These are phyloP conservation scores for Scheffersomyces coipomensis DNA, from an alignment of 805 yeast genomes.

Conservation along the genomic window DNA sequence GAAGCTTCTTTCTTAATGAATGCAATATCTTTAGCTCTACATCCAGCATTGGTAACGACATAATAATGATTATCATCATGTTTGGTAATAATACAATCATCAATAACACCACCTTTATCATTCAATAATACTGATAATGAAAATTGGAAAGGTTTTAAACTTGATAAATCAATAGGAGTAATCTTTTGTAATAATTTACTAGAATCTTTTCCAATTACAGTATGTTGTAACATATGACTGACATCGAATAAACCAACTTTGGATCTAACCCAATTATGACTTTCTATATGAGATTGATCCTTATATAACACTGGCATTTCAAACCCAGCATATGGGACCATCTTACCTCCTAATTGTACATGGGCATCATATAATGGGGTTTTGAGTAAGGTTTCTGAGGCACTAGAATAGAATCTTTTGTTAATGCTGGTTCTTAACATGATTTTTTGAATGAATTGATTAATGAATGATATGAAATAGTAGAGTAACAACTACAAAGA, in stretches of 20 bases:
- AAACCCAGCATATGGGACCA: constrained; percentile 97
- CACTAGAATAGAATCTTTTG: constrained; percentile 24
- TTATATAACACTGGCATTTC: constrained; percentile 90
- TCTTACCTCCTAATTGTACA: constrained; percentile 73
- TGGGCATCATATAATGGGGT: constrained; percentile 87
- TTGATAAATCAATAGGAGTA: constrained; percentile 83
- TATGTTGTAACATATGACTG: constrained; percentile 96
- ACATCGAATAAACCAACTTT: constrained; percentile 94
- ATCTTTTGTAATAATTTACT: constrained; percentile 67
- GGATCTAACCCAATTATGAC: constrained; percentile 90
- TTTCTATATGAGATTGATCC: constrained; percentile 84
- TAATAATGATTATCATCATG: constrained; percentile 75
- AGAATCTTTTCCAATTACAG: constrained; percentile 66
- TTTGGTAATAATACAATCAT: constrained; percentile 90
- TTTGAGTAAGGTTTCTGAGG: constrained; percentile 36
- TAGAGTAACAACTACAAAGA: not conserved
- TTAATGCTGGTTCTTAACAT: constrained; percentile 9
- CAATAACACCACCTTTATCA: constrained; percentile 76
- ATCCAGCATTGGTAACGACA: constrained; percentile 95
- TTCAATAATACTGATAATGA: constrained; percentile 77
- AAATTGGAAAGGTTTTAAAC: constrained; percentile 55
- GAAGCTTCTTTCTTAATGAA: constrained; percentile 58
- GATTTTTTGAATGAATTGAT: not conserved
- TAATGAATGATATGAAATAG: not conserved
- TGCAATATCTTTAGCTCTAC: constrained; percentile 74